These are phyloP conservation scores for Bipolaris bicolor DNA, from an alignment of 2,329 filamentous ascomycete genomes.

Conservation along the genomic window DNA sequence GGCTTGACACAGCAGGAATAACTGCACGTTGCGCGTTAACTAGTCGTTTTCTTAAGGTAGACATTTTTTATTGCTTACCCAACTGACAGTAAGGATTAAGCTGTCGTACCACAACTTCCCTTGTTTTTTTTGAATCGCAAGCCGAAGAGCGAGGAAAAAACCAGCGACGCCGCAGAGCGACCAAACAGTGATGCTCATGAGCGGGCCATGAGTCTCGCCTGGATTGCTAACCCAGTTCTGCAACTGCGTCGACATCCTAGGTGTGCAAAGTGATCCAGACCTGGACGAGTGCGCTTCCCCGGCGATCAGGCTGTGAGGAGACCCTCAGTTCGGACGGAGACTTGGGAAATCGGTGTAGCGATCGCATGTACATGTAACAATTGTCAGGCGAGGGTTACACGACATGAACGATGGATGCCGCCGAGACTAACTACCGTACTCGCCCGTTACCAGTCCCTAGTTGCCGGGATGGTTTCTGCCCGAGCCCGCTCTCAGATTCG, in stretches of 20 bases:
- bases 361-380: not conserved
- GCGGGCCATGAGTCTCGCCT: conserved; percentile 3
- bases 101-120: conserved; percentile 11
- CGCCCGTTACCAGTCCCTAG: not conserved
- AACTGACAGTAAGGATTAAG: conserved; percentile 4
- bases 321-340: not conserved
- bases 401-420: not conserved
- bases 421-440: not conserved
- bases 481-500: not conserved
- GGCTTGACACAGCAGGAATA: not conserved
- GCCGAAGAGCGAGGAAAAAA: conserved; percentile 3
- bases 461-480: not conserved
- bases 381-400: not conserved
- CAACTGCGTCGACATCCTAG: conserved; percentile 6
- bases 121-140: not conserved
- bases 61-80: not conserved
- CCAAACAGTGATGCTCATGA: conserved; percentile 6
- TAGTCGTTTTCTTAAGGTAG: not conserved
- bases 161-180: conserved; percentile 1
- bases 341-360: not conserved
- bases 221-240: conserved; percentile 9
- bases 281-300: not conserved
- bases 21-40: not conserved
- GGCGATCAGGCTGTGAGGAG: not conserved
- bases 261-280: not conserved